Percentiles rank a stretch among this genome's conserved stretches.
Evolutionary conservation across 345 rosid genomes (phyloP).

Genomic region (Populus pruinosa): DNA sequence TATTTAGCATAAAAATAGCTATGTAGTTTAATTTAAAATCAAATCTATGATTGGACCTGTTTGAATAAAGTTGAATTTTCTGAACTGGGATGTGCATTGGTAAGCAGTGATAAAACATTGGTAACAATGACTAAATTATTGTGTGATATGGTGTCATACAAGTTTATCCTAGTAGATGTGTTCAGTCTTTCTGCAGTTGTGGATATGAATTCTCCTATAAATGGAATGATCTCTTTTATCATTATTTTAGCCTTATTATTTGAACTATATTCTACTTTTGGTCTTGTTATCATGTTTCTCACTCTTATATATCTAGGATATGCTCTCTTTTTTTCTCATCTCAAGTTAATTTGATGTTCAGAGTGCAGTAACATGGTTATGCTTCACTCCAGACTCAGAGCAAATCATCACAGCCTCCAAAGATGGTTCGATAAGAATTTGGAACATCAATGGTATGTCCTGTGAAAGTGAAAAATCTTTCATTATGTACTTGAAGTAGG

Average conservation of each 20-base stretch:
- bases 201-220: not conserved
- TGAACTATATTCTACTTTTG: not conserved
- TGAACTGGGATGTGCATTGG: not conserved
- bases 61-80: not conserved
- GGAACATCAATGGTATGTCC: slow-evolving; percentile 87
- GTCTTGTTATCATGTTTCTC: not conserved
- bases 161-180: not conserved
- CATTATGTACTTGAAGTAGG: not conserved
- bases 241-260: not conserved
- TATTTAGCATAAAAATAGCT: no score
- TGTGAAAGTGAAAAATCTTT: not conserved
- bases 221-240: not conserved
- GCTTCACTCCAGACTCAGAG: slow-evolving; percentile 85
- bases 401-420: slow-evolving; percentile 87
- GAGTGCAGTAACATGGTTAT: slow-evolving; percentile 98
- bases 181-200: not conserved
- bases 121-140: slow-evolving; percentile 8
- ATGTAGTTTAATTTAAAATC: no score
- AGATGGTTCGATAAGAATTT: slow-evolving; percentile 81
- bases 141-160: not conserved
- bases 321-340: slow-evolving; percentile 6
- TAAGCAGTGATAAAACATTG: not conserved
- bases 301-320: not conserved
- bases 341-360: slow-evolving; percentile 28
- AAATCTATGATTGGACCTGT: not conserved